A percentile compares a stretch with the other conserved stretches of the same genome.
phyloP scores from a whole-genome alignment of 2,329 filamentous ascomycete genomes.

The Bipolaris zeicola region DNA sequence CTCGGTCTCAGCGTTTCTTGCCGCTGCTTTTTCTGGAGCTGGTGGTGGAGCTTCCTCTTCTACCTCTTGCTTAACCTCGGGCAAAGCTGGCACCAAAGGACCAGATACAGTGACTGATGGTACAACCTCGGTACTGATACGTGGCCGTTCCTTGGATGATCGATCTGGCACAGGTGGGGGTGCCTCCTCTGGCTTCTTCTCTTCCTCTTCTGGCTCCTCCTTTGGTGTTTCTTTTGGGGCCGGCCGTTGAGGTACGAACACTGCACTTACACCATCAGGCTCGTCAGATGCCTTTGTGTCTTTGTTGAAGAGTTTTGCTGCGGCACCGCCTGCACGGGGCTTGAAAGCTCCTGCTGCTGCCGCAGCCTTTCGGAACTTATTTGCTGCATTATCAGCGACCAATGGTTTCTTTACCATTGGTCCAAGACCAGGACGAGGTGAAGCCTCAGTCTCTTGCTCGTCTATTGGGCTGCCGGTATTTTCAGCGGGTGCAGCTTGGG shows the following conservation, averaged over 20 bases:
- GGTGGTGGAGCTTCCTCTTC: constrained; percentile 47
- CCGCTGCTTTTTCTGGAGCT: constrained; percentile 36
- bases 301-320: constrained; percentile 71
- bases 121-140: constrained; percentile 40
- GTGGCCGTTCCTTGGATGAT: constrained; percentile 36
- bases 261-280: constrained; percentile 86
- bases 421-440: constrained; percentile 75
- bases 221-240: constrained; percentile 33
- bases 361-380: constrained; percentile 79
- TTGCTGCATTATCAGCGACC: constrained; percentile 74
- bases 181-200: constrained; percentile 35
- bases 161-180: constrained; percentile 31
- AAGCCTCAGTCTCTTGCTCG: constrained; percentile 59
- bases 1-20: constrained; percentile 30
- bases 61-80: constrained; percentile 22
- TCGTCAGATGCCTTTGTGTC: constrained; percentile 65
- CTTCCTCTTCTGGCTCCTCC: constrained; percentile 32
- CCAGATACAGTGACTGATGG: constrained; percentile 45
- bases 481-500: constrained; percentile 23
- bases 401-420: constrained; percentile 88
- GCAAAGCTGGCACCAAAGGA: constrained; percentile 31
- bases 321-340: constrained; percentile 84
- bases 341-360: constrained; percentile 74
- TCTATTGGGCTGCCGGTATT: constrained; percentile 52
- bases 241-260: constrained; percentile 71